Conservation (phyloP, 306 rosid genomes). For the Styphnolobium japonicum region DNA sequence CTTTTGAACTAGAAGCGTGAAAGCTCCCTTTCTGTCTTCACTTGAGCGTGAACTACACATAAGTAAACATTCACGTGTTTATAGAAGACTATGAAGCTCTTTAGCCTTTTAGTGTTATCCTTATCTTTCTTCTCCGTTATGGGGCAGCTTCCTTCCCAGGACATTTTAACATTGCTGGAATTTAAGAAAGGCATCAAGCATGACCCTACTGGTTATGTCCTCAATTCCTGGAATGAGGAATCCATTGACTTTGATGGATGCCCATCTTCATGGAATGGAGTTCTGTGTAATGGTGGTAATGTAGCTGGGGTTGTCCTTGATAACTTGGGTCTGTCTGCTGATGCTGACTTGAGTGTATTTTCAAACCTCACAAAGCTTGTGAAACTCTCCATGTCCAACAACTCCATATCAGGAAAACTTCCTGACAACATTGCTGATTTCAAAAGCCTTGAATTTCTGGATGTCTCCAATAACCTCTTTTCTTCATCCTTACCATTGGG, state of each 20-base stretch:
- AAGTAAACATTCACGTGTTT: constrained; percentile 1
- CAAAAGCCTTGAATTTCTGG: constrained; percentile 72
- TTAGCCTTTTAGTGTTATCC: constrained; percentile 58
- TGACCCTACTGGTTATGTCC: constrained; percentile 88
- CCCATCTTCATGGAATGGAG: constrained; percentile 96
- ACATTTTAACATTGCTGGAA: constrained; percentile 82
- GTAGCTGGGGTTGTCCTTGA: constrained; percentile 96
- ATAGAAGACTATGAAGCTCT: constrained; percentile 48
- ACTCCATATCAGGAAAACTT: constrained; percentile 68
- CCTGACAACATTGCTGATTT: constrained; percentile 67
- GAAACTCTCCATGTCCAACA: constrained; percentile 78
- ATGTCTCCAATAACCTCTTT: constrained; percentile 78
- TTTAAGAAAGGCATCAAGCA: constrained; percentile 92
- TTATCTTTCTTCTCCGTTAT: constrained; percentile 55
- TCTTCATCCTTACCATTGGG: constrained; percentile 60
- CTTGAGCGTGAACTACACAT: constrained; percentile 20
- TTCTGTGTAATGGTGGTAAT: constrained; percentile 83
- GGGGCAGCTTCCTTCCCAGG: constrained; percentile 98
- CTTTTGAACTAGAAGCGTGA: constrained; percentile 17
- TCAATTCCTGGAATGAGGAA: constrained; percentile 94
- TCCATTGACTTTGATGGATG: constrained; percentile 97
- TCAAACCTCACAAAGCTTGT: constrained; percentile 80
- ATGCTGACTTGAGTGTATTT: constrained; percentile 69
- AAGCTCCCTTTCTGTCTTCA: constrained; percentile 9
- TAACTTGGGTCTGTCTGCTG: constrained; percentile 78